Evolutionary conservation across 1,139 yeast species (phyloP), one percentile per base, ranked within the genome.

Genomic region (Hansenula sp.): DNA sequence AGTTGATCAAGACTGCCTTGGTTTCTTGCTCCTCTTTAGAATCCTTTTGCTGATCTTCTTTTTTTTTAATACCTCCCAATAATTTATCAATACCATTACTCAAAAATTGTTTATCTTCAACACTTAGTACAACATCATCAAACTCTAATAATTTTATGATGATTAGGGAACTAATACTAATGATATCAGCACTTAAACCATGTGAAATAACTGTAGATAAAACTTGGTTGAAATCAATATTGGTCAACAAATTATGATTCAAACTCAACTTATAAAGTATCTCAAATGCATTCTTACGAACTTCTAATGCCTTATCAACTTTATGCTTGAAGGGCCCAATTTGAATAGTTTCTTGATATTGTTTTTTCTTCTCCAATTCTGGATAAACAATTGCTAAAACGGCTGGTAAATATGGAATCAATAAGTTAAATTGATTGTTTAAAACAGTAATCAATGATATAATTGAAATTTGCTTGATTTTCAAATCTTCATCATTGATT

Each of bases 271-370:
- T 74, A 59, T 82, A 82, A 40, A 87, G 67, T 29, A 84, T 68
- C 58, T 88, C 96, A 60, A 83, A 86, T 10, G 87, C 74, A 41
- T 85, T 74, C 59, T 85, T 86, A 44, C 96, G 72, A 46, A 82
- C 76, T 49, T 81, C 90, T 39, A 86, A 68, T 0, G 93, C 95
- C 54, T 84, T 85, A 58, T 88, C 96, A 38, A 86, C 77, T 48
- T 81, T 81, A 58, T 86, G 91, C 57, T 86, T 86, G 68, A 85
- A 87, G 0, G 96, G 96, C 0, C 96, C 96, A 81, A 89, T 86
- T 39, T 84, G 86, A 34, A 88, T 83, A 12, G 74, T 67, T 45
- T 82, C 81, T 41, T 85, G 77, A 54, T 81, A 81, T 42, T 74
- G 74, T 25, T 71, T 72, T 51, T 77, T 78, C 2, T 84, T 71